Conservation (phyloP, 129 eudicot species). For the Pulicaria dysenterica region DNA sequence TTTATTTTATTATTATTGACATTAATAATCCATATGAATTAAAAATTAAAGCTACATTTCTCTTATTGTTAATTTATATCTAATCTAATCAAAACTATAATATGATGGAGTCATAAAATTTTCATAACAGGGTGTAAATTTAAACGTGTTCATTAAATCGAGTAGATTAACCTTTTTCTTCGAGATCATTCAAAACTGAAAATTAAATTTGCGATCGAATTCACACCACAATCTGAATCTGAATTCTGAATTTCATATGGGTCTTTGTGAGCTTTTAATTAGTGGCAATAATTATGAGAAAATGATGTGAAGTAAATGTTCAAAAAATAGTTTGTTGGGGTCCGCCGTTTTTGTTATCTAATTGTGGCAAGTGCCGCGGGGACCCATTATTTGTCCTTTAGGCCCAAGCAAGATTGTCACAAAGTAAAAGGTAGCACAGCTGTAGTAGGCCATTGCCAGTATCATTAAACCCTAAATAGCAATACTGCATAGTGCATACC, state of each 20-base stretch:
- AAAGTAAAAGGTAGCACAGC: constrained; percentile 36
- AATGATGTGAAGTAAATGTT: constrained; percentile 5
- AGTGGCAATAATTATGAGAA: constrained; percentile 4
- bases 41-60: background rate
- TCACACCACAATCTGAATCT: too few species aligned
- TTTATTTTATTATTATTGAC: constrained; percentile 1
- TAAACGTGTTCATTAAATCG: too few species aligned
- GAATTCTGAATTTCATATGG: too few species aligned
- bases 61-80: background rate
- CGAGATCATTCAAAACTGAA: too few species aligned
- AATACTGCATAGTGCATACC: constrained; percentile 19
- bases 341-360: constrained; percentile 3
- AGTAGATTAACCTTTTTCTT: too few species aligned
- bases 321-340: constrained; percentile 13
- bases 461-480: constrained; percentile 15
- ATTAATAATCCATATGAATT: constrained; percentile 25
- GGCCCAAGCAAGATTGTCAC: constrained; percentile 30
- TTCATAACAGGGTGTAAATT: too few species aligned
- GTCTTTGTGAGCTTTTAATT: background rate
- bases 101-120: too few species aligned
- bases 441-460: constrained; percentile 25
- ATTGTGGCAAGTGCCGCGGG: constrained; percentile 10
- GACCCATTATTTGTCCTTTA: constrained; percentile 27
- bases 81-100: background rate
- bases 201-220: too few species aligned